Evolutionary conservation across 345 rosid genomes (phyloP).

Genomic region (Pseudoturritis turrita): DNA sequence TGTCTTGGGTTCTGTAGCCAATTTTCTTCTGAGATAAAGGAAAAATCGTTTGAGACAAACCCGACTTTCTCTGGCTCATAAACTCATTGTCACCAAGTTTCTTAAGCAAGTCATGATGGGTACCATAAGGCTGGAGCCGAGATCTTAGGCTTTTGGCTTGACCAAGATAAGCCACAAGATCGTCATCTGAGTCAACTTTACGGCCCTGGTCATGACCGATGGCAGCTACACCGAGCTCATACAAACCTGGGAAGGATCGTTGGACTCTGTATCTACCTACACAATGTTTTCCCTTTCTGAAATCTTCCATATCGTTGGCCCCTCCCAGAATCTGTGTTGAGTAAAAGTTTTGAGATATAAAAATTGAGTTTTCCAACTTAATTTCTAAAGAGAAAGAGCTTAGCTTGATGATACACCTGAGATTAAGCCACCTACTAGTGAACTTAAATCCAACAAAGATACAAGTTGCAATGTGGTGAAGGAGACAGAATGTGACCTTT

Average conservation of each 20-base stretch:
- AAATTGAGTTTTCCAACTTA: neutral
- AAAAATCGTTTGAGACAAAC: conserved; percentile 31
- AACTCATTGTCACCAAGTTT: conserved; percentile 40
- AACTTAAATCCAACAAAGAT: neutral
- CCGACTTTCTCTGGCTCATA: conserved; percentile 17
- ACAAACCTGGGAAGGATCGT: conserved; percentile 52
- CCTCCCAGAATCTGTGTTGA: conserved; percentile 52
- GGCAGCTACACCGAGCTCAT: conserved; percentile 59
- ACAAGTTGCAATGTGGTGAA: neutral
- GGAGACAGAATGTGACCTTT: conserved; percentile 18
- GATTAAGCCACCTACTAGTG: neutral
- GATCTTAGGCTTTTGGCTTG: conserved; percentile 63
- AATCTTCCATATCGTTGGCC: conserved; percentile 53
- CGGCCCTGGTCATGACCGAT: conserved; percentile 19
- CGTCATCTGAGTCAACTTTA: conserved; percentile 35
- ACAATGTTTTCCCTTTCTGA: conserved; percentile 49
- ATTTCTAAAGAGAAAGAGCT: neutral
- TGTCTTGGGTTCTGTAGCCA: conserved; percentile 44
- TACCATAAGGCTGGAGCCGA: conserved; percentile 61
- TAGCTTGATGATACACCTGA: neutral
- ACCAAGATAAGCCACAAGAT: conserved; percentile 56
- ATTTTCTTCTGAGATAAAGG: conserved; percentile 37
- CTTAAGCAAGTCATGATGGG: conserved; percentile 46
- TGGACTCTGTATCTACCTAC: conserved; percentile 61
- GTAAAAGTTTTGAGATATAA: neutral